Evolutionary conservation across 805 yeast species (phyloP), one percentile per base, ranked within the genome.

Genomic region (Saccharomycopsis malanga): DNA sequence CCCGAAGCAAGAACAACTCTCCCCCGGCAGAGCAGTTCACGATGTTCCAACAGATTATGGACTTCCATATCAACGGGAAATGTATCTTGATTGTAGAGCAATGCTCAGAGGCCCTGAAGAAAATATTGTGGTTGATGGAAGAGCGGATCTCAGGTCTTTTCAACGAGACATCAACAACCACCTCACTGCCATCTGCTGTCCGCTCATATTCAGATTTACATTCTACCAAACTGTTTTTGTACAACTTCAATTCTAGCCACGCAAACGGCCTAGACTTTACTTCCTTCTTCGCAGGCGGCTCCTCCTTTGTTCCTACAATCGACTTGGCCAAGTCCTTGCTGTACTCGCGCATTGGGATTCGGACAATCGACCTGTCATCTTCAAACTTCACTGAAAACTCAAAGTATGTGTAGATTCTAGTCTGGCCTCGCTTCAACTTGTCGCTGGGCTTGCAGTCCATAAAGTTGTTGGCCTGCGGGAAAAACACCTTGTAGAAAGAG

Each of bases 51-150:
- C 63, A 63, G 6, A 85, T 79, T 43, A 71, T 67, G 2, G 87
- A 93, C 59, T 89, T 87, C 96, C 97, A 91, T 49, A 74, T 66
- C 34, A 86, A 62, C 0, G 98, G 97, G 53, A 74, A 79, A 0
- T 84, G 79, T 27, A 85, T 65, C 20, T 74, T 74, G 1, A 82
- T 78, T 7, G 66, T 62, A 4, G 88, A 39, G 2, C 59, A 60
- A 57, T 84, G 87, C 7, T 65, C 63, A 20, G 76, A 73, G 0
- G 94, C 83, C 10, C 72, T 69, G 53, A 85, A 74, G 17, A 88
- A 62, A 9, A 87, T 67, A 55, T 87, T 95, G 61, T 93, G 98
- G 55, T 91, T 93, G 1, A 93, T 89, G 48, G 95, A 84, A 0
- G 97, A 71, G 39, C 89, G 66, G 2, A 87, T 61, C 55, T 84